These are phyloP conservation scores for Solanum acaule DNA, from an alignment of 257 asterid species.

Conservation along the genomic window DNA sequence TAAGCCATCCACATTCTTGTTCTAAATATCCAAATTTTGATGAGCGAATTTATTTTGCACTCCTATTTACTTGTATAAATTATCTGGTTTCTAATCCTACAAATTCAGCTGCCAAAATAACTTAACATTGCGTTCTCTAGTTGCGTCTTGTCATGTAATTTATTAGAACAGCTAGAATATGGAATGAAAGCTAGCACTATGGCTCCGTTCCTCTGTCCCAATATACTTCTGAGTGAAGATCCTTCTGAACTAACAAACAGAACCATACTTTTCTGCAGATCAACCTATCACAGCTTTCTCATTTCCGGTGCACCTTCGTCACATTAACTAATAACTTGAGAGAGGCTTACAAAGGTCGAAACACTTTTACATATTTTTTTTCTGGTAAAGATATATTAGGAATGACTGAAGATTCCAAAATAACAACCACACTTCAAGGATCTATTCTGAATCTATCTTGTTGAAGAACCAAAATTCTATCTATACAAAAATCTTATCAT, in stretches of 20 bases:
- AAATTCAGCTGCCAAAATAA: neutral
- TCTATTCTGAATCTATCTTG: neutral
- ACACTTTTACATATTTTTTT: neutral
- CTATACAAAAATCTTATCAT: neutral
- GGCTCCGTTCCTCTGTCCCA: neutral
- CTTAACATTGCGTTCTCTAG: neutral
- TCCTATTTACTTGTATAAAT: neutral
- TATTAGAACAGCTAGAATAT: neutral
- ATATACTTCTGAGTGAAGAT: neutral
- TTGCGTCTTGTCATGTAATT: neutral
- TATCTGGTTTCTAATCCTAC: neutral
- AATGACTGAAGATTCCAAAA: neutral
- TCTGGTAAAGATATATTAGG: neutral
- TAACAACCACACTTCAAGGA: neutral
- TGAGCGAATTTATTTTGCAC: neutral
- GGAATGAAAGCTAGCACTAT: neutral
- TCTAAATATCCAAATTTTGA: neutral
- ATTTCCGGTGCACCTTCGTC: neutral
- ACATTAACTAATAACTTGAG: neutral
- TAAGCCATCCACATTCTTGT: neutral
- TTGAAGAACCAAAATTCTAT: neutral
- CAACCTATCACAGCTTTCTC: neutral
- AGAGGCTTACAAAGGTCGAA: neutral
- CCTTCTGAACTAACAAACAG: neutral
- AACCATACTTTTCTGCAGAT: neutral